Percentiles rank a stretch among this genome's conserved stretches.
phyloP scores from a whole-genome alignment of 208 protist species.

The Leishmania tropica region DNA sequence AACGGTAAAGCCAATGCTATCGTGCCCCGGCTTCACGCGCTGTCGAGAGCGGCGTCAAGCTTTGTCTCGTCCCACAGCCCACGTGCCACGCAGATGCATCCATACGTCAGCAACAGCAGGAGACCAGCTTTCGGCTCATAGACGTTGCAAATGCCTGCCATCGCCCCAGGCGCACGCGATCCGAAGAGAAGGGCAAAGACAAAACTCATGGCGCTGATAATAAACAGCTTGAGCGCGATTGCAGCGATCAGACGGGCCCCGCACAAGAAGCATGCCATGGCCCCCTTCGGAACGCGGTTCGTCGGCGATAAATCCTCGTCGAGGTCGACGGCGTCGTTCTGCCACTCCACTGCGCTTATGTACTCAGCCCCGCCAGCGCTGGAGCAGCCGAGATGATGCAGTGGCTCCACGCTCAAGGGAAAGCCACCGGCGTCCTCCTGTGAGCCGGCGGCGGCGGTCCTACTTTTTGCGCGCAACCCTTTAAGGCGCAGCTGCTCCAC shows the following conservation, averaged over 20 bases:
- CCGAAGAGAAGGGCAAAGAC: slow-evolving; percentile 2
- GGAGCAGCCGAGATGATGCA: not conserved
- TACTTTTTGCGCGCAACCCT: not conserved
- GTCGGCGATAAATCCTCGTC: not conserved
- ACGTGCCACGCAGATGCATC: slow-evolving; percentile 5
- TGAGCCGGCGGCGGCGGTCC: not conserved
- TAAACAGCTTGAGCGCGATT: slow-evolving; percentile 10
- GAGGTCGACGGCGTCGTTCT: not conserved
- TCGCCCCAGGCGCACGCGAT: not conserved
- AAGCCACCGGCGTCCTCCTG: not conserved
- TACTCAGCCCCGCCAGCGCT: not conserved
- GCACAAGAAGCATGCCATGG: not conserved
- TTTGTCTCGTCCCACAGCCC: slow-evolving; percentile 27
- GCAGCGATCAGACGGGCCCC: slow-evolving; percentile 12
- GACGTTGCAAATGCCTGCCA: not conserved
- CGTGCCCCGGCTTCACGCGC: not conserved
- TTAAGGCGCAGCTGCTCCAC: slow-evolving; percentile 14
- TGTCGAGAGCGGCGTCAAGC: slow-evolving; percentile 14
- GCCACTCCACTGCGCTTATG: slow-evolving; percentile 8
- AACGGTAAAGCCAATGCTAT: not conserved
- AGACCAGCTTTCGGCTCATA: not conserved
- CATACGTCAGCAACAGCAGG: slow-evolving; percentile 1
- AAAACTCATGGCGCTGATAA: slow-evolving; percentile 9
- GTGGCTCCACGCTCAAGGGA: not conserved
- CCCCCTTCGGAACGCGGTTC: not conserved